A percentile compares a stretch with the other conserved stretches of the same genome.
phyloP scores from a whole-genome alignment of 2,329 filamentous ascomycete genomes.

The Penicillium sp. region DNA sequence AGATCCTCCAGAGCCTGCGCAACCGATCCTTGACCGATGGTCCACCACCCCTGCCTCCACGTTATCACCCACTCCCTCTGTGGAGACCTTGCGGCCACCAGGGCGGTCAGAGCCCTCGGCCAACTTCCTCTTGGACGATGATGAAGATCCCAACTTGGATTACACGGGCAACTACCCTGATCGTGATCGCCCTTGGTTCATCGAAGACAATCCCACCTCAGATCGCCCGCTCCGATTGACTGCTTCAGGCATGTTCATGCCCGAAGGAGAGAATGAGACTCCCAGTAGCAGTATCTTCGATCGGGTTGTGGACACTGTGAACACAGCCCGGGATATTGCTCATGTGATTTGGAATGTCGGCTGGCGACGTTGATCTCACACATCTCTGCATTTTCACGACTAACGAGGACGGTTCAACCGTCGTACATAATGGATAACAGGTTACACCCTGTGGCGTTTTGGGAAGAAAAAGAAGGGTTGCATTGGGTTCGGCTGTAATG shows the following conservation, averaged over 20 bases:
- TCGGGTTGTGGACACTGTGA: constrained; percentile 74
- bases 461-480: background rate
- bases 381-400: background rate
- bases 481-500: background rate
- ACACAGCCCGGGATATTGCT: constrained; percentile 63
- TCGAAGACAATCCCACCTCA: constrained; percentile 55
- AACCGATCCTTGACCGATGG: constrained; percentile 33
- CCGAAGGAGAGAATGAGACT: constrained; percentile 71
- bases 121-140: constrained; percentile 65
- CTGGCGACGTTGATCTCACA: constrained; percentile 53
- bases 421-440: constrained; percentile 2
- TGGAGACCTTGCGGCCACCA: constrained; percentile 73
- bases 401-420: background rate
- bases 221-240: constrained; percentile 69
- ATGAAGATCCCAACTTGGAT: constrained; percentile 51
- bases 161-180: constrained; percentile 33
- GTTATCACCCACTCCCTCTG: constrained; percentile 72
- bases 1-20: constrained; percentile 66
- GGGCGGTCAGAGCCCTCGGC: constrained; percentile 57
- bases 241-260: constrained; percentile 87
- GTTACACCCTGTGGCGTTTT: background rate
- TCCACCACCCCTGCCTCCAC: constrained; percentile 43
- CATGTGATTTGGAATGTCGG: constrained; percentile 68
- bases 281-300: constrained; percentile 67
- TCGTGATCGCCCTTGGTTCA: constrained; percentile 33